Evolutionary conservation across 208 protist species (phyloP), one percentile per base, ranked within the genome.

Genomic region (Endotrypanum monterogeii): DNA sequence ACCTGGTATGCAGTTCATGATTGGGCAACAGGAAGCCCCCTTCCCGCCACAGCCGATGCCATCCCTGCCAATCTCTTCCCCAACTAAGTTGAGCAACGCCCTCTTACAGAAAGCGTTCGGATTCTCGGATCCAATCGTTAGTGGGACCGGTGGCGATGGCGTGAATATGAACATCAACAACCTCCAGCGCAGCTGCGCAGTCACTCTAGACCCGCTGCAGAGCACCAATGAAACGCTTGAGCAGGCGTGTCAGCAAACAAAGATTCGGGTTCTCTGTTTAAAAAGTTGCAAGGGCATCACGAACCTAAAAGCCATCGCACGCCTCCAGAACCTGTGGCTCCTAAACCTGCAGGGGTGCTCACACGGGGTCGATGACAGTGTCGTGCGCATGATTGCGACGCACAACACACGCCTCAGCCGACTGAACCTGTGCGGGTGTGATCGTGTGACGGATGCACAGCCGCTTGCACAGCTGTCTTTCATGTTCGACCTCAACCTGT

Each of bases 401-500:
- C 73, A 85, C 75, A 88, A 90, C 74, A 81, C 73, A 23, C 82
- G 85, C 39, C 84, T 92, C 54, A 87, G 81, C n/a, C 88, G 88
- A n/a, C 83, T 92, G 39, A 92, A 92, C 73, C 70, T 92, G 23
- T 92, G 85, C 68, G 85, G 85, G 35, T 92, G 88, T 58, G 88
- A 92, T 76, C 80, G 72, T 30, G 73, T 92, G 32, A 88, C 84
- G 35, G 80, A 92, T 60, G 88, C 85, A 44, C 74, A 73, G 41
- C 70, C 88, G 25, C 76, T 92, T 23, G 60, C 80, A 25, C 79
- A 89, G 70, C 83, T 92, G 25, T 67, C 80, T 30, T 87, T 84
- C 58, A 78, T 92, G 56, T 92, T 92, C 25, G 88, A 92, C 65
- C 75, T 92, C 16, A 92, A 92, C 79, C 54, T 92, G 58, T 89